These are phyloP conservation scores for Pseudogymnoascus sp. DNA, from an alignment of 2,329 filamentous ascomycete species.

Conservation along the genomic window DNA sequence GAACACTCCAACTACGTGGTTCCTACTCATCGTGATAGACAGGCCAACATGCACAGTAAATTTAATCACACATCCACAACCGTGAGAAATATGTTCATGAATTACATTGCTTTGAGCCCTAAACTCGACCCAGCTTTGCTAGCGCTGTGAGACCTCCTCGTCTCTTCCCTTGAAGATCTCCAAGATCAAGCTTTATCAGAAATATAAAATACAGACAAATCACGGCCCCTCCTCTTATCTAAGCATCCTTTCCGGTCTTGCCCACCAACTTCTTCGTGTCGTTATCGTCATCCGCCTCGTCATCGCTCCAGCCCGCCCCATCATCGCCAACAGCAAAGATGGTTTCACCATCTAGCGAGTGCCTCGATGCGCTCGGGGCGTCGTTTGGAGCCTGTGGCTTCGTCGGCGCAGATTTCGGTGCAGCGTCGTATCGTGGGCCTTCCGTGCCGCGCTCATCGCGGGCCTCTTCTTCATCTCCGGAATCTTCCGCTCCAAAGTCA, in stretches of 20 bases:
- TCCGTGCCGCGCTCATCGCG: constrained; percentile 33
- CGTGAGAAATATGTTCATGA: neutral
- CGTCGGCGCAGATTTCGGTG: constrained; percentile 17
- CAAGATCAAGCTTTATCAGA: neutral
- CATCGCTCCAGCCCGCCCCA: constrained; percentile 66
- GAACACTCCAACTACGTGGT: neutral
- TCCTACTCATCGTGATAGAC: neutral
- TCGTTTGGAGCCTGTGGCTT: constrained; percentile 13
- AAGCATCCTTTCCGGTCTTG: constrained; percentile 23
- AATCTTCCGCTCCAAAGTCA: constrained; percentile 67
- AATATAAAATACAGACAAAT: constrained; percentile 7
- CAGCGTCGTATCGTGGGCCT: constrained; percentile 27
- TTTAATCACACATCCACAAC: neutral
- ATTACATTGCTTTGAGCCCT: constrained; percentile 5
- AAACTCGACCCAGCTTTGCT: neutral
- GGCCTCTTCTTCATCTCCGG: constrained; percentile 55
- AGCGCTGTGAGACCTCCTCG: neutral
- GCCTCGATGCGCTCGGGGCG: constrained; percentile 32
- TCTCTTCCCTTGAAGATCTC: neutral
- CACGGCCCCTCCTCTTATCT: constrained; percentile 9
- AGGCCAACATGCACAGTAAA: neutral
- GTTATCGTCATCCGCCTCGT: constrained; percentile 54
- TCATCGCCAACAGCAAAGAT: constrained; percentile 92
- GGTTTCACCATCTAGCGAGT: constrained; percentile 78
- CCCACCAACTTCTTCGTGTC: constrained; percentile 42